These are phyloP conservation scores for Ophidiomyces ophidiicola DNA, from an alignment of 2,329 filamentous ascomycete genomes.

Conservation along the genomic window DNA sequence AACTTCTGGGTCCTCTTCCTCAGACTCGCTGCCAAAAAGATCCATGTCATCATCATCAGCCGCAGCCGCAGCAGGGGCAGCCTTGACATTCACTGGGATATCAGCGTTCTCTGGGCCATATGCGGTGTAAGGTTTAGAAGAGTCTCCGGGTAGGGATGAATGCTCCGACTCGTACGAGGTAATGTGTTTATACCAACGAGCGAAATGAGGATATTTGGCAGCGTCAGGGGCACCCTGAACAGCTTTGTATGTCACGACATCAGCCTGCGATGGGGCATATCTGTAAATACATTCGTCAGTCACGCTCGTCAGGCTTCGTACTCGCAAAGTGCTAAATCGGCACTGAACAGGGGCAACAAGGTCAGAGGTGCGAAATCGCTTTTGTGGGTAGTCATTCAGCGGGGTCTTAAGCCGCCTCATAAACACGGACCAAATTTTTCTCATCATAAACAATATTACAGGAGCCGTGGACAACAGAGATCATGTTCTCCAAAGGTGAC, in stretches of 20 bases:
- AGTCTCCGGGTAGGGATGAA: conserved; percentile 76
- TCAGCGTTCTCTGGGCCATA: conserved; percentile 78
- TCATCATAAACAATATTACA: conserved; percentile 51
- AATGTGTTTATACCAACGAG: conserved; percentile 99
- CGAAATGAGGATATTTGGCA: conserved; percentile 82
- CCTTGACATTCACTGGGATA: conserved; percentile 71
- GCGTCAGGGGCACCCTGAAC: conserved; percentile 62
- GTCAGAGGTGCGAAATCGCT: conserved; percentile 64
- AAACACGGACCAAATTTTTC: conserved; percentile 86
- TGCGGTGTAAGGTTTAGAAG: conserved; percentile 72
- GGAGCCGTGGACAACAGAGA: conserved; percentile 15
- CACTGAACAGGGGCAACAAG: conserved; percentile 17
- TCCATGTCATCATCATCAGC: conserved; percentile 80
- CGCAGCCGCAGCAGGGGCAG: conserved; percentile 56
- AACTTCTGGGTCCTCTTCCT: conserved; percentile 87
- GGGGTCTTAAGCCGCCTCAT: conserved; percentile 89
- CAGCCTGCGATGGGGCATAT: conserved; percentile 72
- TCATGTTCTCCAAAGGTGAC: conserved; percentile 31
- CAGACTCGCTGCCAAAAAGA: conserved; percentile 84
- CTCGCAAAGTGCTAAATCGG: conserved; percentile 13
- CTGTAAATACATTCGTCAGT: conserved; percentile 27
- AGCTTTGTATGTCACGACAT: conserved; percentile 91
- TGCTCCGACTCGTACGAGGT: conserved; percentile 88
- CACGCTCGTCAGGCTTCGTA: conserved; percentile 5
- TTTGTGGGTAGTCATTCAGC: conserved; percentile 65